Base-by-base conservation (phyloP, 352 stramenopile species). In the Blastocystis sp. region DNA sequence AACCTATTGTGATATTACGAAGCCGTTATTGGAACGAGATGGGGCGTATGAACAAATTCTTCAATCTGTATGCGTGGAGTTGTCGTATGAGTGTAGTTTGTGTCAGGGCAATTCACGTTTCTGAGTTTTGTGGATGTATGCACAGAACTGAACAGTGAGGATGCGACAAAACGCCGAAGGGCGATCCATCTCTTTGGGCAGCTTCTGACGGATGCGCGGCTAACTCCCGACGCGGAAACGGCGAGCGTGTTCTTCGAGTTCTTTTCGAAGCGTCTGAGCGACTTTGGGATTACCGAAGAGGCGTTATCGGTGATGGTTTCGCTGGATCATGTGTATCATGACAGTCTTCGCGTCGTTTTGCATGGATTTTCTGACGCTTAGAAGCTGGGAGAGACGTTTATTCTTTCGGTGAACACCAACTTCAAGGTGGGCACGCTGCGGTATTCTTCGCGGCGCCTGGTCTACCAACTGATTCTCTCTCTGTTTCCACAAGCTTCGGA, bases 81-180 rank as follows among this genome's bases (percentile, higher is more conserved):
- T 2, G 8, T 46, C 38, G n/a, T 63, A 42, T 38, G n/a, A 32
- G 6, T n/a, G 8, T 32, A 81, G 69, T 64, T 81, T 9, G 7
- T 64, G 4, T 32, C 40, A n/a, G 48, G 53, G 7, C 21, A 29
- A 29, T 48, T 65, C 14, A n/a, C 44, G 0, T 63, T 81, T 4
- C 48, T 81, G 24, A 40, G 21, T 48, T 81, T 81, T 61, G 69
- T 81, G 0, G 69, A 81, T 81, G 48, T 49, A 51, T 63, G 46
- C 1, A 54, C 69, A 9, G 69, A 61, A 81, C 69, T 81, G 21
- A 81, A 81, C 29, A 38, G 21, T 29, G 46, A 81, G 14, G 48
- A 65, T 44, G 42, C 53, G 14, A 46, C 48, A 29, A 40, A 27
- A 34, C 69, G 69, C 27, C 9, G 69, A 27, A 27, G 51, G 9